Evolutionary conservation across 345 rosid species (phyloP).

Genomic region (Barbarea vulgaris): DNA sequence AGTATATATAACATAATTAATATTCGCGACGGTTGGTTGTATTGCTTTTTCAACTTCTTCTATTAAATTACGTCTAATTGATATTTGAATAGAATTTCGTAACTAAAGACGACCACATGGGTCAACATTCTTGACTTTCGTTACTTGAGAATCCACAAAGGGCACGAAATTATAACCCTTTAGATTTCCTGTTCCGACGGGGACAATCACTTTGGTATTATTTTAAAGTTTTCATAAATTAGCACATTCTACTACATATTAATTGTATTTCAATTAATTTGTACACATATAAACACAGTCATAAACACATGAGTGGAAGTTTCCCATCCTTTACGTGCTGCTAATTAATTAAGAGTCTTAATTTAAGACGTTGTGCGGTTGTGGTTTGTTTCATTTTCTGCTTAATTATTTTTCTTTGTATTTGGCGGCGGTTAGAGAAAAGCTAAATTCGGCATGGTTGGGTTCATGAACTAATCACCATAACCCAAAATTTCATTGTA

Average conservation of each 20-base stretch:
- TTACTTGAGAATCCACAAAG: constrained; percentile 42
- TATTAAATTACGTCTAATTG: constrained; percentile 29
- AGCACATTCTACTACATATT: constrained; percentile 12
- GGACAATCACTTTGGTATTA: constrained; percentile 25
- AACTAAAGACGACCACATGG: constrained; percentile 32
- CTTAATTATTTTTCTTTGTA: constrained; percentile 3
- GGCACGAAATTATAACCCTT: constrained; percentile 33
- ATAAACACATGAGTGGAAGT: constrained; percentile 39
- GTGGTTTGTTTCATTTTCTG: constrained; percentile 11
- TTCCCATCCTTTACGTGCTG: constrained; percentile 37
- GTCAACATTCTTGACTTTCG: constrained; percentile 45
- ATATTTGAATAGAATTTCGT: constrained; percentile 25
- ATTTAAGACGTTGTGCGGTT: constrained; percentile 19
- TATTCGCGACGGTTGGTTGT: constrained; percentile 18
- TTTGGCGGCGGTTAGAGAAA: constrained; percentile 39
- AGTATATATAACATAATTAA: background rate
- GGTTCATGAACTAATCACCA: constrained; percentile 41
- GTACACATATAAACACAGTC: constrained; percentile 27
- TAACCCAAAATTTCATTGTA: constrained; percentile 22
- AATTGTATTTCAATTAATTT: constrained; percentile 11
- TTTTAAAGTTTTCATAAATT: background rate
- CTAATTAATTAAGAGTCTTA: constrained; percentile 18
- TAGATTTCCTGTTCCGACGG: constrained; percentile 39
- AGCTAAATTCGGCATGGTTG: constrained; percentile 36
- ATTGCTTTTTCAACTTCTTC: background rate